Base-by-base conservation (phyloP, 73 alveolate genomes). In the Paramecium sonneborni region DNA sequence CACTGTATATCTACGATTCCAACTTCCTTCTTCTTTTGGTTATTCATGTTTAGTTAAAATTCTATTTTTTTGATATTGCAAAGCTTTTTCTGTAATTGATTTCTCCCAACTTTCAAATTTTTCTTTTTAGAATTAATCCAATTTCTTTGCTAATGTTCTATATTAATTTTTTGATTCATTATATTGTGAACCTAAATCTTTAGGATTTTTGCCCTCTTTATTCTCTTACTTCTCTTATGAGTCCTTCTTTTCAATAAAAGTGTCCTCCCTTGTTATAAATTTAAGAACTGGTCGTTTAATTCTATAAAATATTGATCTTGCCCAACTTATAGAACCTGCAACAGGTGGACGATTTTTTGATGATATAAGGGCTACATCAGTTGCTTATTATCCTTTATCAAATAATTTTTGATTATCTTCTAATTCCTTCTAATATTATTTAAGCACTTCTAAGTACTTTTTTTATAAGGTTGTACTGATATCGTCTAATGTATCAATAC, bases 311-410 rank as follows among this genome's bases (percentile, higher is more conserved):
- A 98, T 96, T 76, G 98, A 96, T 37, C 98, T 69, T 6, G 99
- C 99, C 99, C 99, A 98, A n/a, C 98, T 97, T 43, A 99, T 98
- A 48, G 98, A 97, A 2, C 99, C 99, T 12, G 99, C 99, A 2
- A 97, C 97, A 55, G 99, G 99, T 0, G 99, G 99, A 92, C 95
- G 98, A 88, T 99, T 98, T 93, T 99, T 99, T 52, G 99, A 93
- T 57, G 98, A 98, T 10, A 99, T 99, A 39, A 99, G 99, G 88
- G 93, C 92, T n/a, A 88, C 96, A 91, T 99, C 98, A 55, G 99
- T 94, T 57, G 97, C 97, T 15, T 99, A 99, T 48, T 99, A 99
- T 92, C 96, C 97, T 41, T 93, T 93, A 10, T 90, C 94, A 85
- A 98, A 98, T 15, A 98, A 94, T 93, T 95, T 92, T 88, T 93